Conservation (phyloP, 257 asterid genomes). For the Ehretia macrophylla region DNA sequence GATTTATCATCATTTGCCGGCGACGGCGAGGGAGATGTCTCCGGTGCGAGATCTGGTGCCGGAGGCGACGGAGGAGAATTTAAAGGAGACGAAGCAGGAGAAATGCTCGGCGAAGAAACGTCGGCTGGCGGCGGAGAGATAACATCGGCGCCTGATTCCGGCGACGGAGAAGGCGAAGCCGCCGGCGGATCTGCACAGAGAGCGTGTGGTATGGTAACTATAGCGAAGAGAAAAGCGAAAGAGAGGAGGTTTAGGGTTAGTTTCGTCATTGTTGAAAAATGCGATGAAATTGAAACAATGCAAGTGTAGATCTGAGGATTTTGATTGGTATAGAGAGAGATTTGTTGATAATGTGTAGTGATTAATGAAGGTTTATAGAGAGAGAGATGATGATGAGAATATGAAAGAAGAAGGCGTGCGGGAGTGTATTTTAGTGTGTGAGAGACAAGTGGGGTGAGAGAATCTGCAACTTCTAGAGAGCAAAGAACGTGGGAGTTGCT, state of each 20-base stretch:
- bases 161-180: constrained; percentile 35
- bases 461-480: no score
- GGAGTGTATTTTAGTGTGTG: not conserved
- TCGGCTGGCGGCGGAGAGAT: constrained; percentile 9
- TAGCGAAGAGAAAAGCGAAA: constrained; percentile 19
- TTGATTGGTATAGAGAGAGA: not conserved
- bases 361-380: no score
- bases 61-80: constrained; percentile 56
- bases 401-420: not conserved
- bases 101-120: not conserved
- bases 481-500: not conserved
- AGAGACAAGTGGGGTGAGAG: no score
- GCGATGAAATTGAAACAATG: constrained; percentile 1
- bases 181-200: constrained; percentile 28
- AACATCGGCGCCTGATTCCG: constrained; percentile 25
- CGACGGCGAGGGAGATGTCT: constrained; percentile 32
- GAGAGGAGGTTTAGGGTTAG: not conserved
- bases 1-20: constrained; percentile 13
- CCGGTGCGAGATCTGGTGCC: constrained; percentile 32
- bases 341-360: no score
- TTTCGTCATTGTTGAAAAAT: constrained; percentile 3
- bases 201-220: constrained; percentile 17
- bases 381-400: no score
- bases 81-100: constrained; percentile 3
- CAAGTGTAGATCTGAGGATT: not conserved